Evolutionary conservation across 257 asterid genomes (phyloP), one percentile per base, ranked within the genome.

Genomic region (Dorcoceras hygrometricum): DNA sequence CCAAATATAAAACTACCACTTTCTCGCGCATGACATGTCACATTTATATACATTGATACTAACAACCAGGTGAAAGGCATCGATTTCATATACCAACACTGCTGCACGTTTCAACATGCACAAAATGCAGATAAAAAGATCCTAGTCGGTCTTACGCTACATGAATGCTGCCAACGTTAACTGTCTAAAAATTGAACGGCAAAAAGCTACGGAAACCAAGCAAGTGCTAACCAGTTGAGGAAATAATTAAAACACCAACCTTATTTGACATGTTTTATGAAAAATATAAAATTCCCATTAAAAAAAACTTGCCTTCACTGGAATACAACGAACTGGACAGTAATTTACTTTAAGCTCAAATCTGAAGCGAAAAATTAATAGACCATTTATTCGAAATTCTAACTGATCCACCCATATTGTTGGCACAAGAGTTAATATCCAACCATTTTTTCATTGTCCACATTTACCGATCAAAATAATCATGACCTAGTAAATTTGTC

Each of bases 61-160:
- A 48, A 31, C 59, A 57, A 26, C 57, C 54, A 51, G 62, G 50
- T 72, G 61, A 69, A 65, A 57, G 23, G 34, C 67, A 73, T 67
- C 56, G 54, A 50, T 31, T 57, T 25, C 23, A 59, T 4, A 59
- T 14, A 51, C n/a, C 50, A 39, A 39, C 50, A 39, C 50, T 1
- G 18, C n/a, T 12, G 50, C 50, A 39, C n/a, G 4, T 39, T 39
- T 39, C n/a, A 12, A 12, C 50, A 39, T 39, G 4, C 50, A 12
- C 2, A 12, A 39, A 11, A 39, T 2, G 50, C 5, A 39, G 5
- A 39, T 39, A 39, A 39, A 39, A 39, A 10, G 4, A 11, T 39
- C 5, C 2, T 8, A 34, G 18, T 43, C 14, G 51, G 19, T 4
- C 51, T 8, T 43, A 43, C 4, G 51, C 51, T 43, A 43, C 51